Evolutionary conservation across 2,329 filamentous ascomycete genomes (phyloP).

Genomic region (Magnaporthiopsis incrustans): DNA sequence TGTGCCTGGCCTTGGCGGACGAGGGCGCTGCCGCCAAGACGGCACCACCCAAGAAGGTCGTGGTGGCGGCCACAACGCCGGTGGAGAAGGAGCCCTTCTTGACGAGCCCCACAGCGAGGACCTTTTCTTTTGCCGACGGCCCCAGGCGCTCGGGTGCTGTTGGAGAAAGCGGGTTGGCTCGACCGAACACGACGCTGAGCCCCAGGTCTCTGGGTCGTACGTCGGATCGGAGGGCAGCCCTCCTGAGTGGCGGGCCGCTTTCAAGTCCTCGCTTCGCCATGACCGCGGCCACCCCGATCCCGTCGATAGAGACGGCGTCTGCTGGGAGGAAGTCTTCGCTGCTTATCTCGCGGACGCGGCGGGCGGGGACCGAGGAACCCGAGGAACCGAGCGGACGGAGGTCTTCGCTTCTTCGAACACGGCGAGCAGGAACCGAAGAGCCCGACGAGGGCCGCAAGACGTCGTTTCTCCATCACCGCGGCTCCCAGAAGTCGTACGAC

Average conservation of each 20-base stretch:
- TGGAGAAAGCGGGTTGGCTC: slow-evolving; percentile 29
- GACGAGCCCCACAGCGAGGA: slow-evolving; percentile 7
- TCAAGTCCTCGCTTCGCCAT: slow-evolving; percentile 34
- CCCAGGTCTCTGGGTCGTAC: slow-evolving; percentile 39
- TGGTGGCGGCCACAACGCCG: slow-evolving; percentile 13
- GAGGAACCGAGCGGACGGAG: slow-evolving; percentile 35
- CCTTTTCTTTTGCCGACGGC: slow-evolving; percentile 11
- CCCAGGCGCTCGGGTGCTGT: slow-evolving; percentile 34
- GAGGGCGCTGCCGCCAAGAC: slow-evolving; percentile 33
- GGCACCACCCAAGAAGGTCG: slow-evolving; percentile 18
- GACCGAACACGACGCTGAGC: slow-evolving; percentile 20
- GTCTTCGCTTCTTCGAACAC: slow-evolving; percentile 38
- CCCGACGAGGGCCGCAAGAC: slow-evolving; percentile 38
- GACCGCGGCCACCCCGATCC: slow-evolving; percentile 19
- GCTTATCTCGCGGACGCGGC: slow-evolving; percentile 30
- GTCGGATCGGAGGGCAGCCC: slow-evolving; percentile 43
- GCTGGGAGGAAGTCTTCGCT: slow-evolving; percentile 46
- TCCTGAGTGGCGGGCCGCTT: slow-evolving; percentile 36
- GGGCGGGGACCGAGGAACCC: slow-evolving; percentile 40
- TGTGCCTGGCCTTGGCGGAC: slow-evolving; percentile 77
- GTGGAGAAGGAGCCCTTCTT: slow-evolving; percentile 15
- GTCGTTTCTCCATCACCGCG: slow-evolving; percentile 35
- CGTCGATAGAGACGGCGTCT: slow-evolving; percentile 30
- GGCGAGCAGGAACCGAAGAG: slow-evolving; percentile 39
- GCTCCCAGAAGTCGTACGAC: slow-evolving; percentile 33